Evolutionary conservation across 305 asterid genomes (phyloP), one percentile per base, ranked within the genome.

Genomic region (Solanum hybrid): DNA sequence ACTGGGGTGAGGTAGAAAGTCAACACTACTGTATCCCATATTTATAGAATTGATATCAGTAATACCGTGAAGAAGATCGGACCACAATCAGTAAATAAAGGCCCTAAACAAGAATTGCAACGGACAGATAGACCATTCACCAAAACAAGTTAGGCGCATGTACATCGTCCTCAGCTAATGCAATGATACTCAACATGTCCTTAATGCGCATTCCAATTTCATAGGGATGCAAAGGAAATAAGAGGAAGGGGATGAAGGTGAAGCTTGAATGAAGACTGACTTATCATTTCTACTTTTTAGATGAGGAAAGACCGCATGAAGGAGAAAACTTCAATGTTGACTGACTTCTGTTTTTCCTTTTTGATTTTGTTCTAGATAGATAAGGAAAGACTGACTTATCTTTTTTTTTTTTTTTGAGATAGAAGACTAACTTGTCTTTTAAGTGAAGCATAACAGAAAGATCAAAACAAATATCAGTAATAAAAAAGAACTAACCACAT

Each of bases 401-500:
- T 60, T 19, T 0, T 0, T 17, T 56, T 19, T 3, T 7, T 1
- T 60, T 60, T 60, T 19, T 60, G 26, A 60, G 71, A 60, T 7
- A 60, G 26, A 60, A 56, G 26, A 60, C 71, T 60, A 19, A 8
- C 71, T 60, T 7, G 24, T 45, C 31, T 29, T 29, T 56, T 31
- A 19, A 75, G 12, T 76, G 80, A 88, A 87, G 88, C 79, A 72
- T 29, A 31, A 75, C 76, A 64, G 78, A 90, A 31, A 56, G 87
- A 85, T 31, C 5, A 56, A 85, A 31, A 34, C 22, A 32, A 32
- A 85, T 69, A 85, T 75, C 86, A 66, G 19, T 35, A 17, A 24
- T 87, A 29, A 29, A 29, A 82, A 88, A 88, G 77, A 87, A 88
- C 93, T 78, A 75, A 94, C 97, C 89, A 92, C 92, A 90, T 95